Evolutionary conservation across 2,329 filamentous ascomycete genomes (phyloP).

Genomic region (Phoma sp.): DNA sequence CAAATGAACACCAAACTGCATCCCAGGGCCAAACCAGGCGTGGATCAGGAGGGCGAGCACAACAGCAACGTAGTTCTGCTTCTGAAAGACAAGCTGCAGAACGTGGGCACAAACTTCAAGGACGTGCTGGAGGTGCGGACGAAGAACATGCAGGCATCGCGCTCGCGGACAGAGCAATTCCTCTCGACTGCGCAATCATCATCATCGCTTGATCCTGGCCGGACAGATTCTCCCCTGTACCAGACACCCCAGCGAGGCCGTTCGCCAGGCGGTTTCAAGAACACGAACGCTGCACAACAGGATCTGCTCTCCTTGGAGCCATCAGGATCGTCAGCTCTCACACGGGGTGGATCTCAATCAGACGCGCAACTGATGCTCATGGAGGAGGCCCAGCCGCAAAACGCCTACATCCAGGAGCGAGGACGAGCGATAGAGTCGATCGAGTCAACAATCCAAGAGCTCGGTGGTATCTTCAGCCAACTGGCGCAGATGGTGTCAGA

Average conservation of each 20-base stretch:
- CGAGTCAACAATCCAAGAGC: constrained; percentile 90
- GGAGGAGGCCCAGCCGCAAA: constrained; percentile 87
- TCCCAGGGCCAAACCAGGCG: constrained; percentile 60
- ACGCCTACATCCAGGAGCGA: constrained; percentile 89
- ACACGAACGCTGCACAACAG: constrained; percentile 54
- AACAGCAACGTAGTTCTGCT: constrained; percentile 97
- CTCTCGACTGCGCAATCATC: constrained; percentile 83
- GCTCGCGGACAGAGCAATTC: constrained; percentile 94
- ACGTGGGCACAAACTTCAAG: constrained; percentile 95
- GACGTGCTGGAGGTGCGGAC: constrained; percentile 95
- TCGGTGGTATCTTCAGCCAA: constrained; percentile 92
- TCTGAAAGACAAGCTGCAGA: constrained; percentile 87
- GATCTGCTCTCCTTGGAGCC: constrained; percentile 88
- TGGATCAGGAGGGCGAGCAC: constrained; percentile 88
- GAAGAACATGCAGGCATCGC: constrained; percentile 95
- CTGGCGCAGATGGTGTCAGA: constrained; percentile 96
- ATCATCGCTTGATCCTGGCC: constrained; percentile 65
- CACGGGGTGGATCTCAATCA: constrained; percentile 63
- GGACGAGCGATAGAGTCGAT: constrained; percentile 97
- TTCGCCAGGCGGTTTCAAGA: constrained; percentile 54
- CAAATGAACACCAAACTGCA: constrained; percentile 78
- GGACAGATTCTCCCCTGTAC: constrained; percentile 87
- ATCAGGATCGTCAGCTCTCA: constrained; percentile 55
- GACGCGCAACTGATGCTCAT: constrained; percentile 87
- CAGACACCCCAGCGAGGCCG: constrained; percentile 75